Evolutionary conservation across 1,284 basidiomycete species (phyloP), one percentile per base, ranked within the genome.

Genomic region (Chalciporus sp.): DNA sequence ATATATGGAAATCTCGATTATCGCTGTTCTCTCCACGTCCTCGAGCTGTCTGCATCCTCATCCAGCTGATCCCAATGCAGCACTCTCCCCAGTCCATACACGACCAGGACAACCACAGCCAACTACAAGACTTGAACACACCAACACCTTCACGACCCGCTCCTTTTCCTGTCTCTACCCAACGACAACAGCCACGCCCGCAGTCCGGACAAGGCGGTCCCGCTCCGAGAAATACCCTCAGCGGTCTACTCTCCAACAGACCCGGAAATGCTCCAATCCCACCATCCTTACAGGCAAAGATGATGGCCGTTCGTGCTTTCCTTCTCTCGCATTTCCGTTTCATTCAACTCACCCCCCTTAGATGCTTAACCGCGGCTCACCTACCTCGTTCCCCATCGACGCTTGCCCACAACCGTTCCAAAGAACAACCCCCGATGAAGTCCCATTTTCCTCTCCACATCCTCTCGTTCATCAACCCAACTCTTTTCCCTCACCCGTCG

Each of bases 231-330:
- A 70, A 64, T 53, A 68, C 69, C 48, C 76, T 81, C 58, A 73
- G 76, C 42, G 72, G 74, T 33, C 65, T 76, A 42, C 73, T 74
- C 66, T 69, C 69, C 60, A 74, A 66, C 70, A 70, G 65, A 56
- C 48, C 61, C 43, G 75, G 74, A 44, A 72, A 83, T 17, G 85
- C 86, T 0, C 85, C 88, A 47, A 90, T 96, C 58, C 95, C 95
- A 0, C 93, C 95, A 1, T 84, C 86, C 49, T 80, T 98, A 51
- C 94, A 95, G 68, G 92, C 92, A 56, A 97, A 95, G 77, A 91
- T 98, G 84, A 91, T 91, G 50, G 92, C 88, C 19, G 89, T 91
- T 61, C 65, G 85, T 78, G 31, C 31, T 45, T 10, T 37, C 58
- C 23, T 6, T 8, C 5, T n/a, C 10, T 26, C 10, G 17, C 28